These are phyloP conservation scores for Lentinula raphanica DNA, from an alignment of 768 basidiomycete genomes.

Conservation along the genomic window DNA sequence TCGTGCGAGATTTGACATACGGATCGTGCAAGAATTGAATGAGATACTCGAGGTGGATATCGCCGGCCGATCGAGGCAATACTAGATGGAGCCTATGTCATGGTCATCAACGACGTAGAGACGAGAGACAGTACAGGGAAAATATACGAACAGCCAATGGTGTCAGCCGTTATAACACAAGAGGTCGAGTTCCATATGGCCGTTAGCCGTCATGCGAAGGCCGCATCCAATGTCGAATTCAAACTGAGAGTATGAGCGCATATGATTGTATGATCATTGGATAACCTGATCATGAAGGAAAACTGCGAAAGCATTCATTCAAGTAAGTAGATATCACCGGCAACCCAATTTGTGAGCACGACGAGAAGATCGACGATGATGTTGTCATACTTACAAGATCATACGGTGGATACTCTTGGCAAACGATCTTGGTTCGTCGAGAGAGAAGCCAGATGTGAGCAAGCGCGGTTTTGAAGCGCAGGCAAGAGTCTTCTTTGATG, in stretches of 20 bases:
- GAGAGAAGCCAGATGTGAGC: no score
- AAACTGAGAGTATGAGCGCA: constrained; percentile 57
- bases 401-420: no score
- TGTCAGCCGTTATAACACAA: constrained; percentile 10
- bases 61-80: not conserved
- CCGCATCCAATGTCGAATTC: constrained; percentile 51
- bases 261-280: constrained; percentile 40
- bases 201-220: constrained; percentile 36
- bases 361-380: no score
- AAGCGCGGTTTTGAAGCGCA: no score
- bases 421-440: no score
- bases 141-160: not conserved
- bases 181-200: constrained; percentile 32
- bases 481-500: constrained; percentile 96
- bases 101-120: not conserved
- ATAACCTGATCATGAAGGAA: constrained; percentile 44
- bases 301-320: constrained; percentile 59
- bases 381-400: no score
- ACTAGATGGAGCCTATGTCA: not conserved
- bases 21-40: no score
- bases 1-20: no score
- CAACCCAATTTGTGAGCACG: no score
- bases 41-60: not conserved
- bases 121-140: not conserved
- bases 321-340: no score